A percentile compares a stretch with the other conserved stretches of the same genome.
phyloP scores from a whole-genome alignment of 2,329 filamentous ascomycete genomes.

The Fusarium proliferatum region DNA sequence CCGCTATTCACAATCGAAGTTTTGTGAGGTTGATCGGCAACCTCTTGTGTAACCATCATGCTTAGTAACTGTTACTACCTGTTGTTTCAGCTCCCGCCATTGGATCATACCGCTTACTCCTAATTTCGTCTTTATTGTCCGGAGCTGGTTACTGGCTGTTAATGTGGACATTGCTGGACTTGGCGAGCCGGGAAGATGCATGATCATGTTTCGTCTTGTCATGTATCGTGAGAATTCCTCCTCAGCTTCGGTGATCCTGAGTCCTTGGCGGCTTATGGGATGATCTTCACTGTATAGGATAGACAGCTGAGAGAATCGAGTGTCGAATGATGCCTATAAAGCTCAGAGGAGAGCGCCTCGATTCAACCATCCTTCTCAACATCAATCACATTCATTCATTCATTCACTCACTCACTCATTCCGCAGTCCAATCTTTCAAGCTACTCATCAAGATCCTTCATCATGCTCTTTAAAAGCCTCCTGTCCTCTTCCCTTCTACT shows the following conservation, averaged over 20 bases:
- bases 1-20: too few species aligned
- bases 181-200: not conserved
- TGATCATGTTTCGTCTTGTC: not conserved
- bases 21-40: not conserved
- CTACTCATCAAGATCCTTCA: rapidly evolving
- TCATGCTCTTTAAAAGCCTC: not conserved
- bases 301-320: rapidly evolving
- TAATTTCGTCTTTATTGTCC: not conserved
- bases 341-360: rapidly evolving
- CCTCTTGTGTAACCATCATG: too few species aligned
- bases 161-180: not conserved
- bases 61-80: not conserved
- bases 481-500: not conserved
- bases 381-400: not conserved
- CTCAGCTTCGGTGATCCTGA: not conserved
- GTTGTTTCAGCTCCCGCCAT: not conserved
- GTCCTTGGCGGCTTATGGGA: not conserved
- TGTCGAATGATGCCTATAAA: not conserved
- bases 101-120: not conserved
- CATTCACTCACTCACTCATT: not conserved
- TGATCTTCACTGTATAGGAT: not conserved
- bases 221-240: not conserved
- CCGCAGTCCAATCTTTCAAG: not conserved
- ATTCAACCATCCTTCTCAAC: not conserved
- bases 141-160: not conserved